Evolutionary conservation across 208 protist species (phyloP).

Genomic region (Acanthamoeba polyphaga): DNA sequence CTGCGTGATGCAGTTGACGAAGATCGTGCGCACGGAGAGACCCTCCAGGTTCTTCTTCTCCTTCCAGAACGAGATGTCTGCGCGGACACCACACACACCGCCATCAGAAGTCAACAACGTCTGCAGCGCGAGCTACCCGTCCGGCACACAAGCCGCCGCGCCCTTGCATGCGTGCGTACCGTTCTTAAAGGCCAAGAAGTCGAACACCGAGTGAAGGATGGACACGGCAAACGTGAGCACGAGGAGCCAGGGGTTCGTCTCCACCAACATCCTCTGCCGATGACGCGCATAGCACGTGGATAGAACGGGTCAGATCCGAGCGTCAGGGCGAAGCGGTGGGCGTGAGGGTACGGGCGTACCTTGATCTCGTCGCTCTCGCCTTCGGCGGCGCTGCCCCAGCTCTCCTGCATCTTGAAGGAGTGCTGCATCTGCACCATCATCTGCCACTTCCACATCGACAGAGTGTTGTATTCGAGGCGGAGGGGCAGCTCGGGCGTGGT

Average conservation of each 20-base stretch:
- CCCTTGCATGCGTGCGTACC: slow-evolving; percentile 90
- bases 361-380: slow-evolving; percentile 92
- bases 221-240: slow-evolving; percentile 95
- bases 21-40: slow-evolving; percentile 95
- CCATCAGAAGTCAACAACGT: too few species aligned
- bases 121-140: too few species aligned
- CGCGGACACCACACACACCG: background rate
- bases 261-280: slow-evolving; percentile 94
- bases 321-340: background rate
- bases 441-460: slow-evolving; percentile 77
- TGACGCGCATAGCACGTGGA: too few species aligned
- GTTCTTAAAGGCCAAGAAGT: slow-evolving; percentile 99
- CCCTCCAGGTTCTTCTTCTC: slow-evolving; percentile 96
- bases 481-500: slow-evolving; percentile 85
- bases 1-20: slow-evolving; percentile 95
- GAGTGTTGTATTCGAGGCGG: slow-evolving; percentile 42
- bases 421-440: slow-evolving; percentile 91
- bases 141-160: background rate
- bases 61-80: slow-evolving; percentile 94
- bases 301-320: background rate
- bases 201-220: slow-evolving; percentile 98
- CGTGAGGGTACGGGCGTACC: slow-evolving; percentile 2
- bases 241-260: slow-evolving; percentile 97
- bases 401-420: slow-evolving; percentile 90
- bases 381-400: slow-evolving; percentile 87